Conservation (phyloP, 371 early-diverging fungal genomes). For the Umbelopsis sp. region DNA sequence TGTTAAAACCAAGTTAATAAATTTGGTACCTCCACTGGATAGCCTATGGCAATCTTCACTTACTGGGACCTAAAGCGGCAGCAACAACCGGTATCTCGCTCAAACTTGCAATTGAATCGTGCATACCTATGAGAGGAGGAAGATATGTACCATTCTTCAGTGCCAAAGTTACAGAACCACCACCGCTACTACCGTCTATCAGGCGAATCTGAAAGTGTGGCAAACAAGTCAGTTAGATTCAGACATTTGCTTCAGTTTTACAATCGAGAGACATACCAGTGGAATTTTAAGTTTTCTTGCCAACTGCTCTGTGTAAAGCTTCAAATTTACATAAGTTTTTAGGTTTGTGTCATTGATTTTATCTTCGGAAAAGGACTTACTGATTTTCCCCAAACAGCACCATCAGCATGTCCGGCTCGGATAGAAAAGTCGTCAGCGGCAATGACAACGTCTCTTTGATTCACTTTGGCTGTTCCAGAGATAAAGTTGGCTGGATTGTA, state of each 20-base stretch:
- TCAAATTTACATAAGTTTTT: neutral
- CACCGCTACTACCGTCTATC: constrained; percentile 53
- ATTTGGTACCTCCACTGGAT: neutral
- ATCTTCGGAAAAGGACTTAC: constrained; percentile 22
- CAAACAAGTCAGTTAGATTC: neutral
- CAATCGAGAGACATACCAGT: constrained; percentile 23
- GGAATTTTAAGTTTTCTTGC: constrained; percentile 45
- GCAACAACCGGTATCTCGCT: constrained; percentile 47
- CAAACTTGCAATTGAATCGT: constrained; percentile 43
- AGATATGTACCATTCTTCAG: constrained; percentile 44
- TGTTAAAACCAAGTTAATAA: constrained; percentile 9
- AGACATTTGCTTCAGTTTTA: no score
- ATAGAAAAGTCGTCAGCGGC: constrained; percentile 53
- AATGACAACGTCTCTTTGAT: constrained; percentile 36
- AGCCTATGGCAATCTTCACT: neutral
- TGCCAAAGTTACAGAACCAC: constrained; percentile 40
- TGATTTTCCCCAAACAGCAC: constrained; percentile 50
- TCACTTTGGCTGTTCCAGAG: constrained; percentile 40
- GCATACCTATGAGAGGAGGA: constrained; percentile 52
- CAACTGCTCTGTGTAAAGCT: constrained; percentile 37
- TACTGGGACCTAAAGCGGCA: constrained; percentile 48
- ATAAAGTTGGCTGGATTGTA: constrained; percentile 47
- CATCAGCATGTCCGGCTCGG: constrained; percentile 54
- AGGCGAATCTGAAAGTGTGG: constrained; percentile 34
- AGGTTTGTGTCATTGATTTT: no score